Conservation (phyloP, 2,329 filamentous ascomycete genomes). For the Septoria petroselini region DNA sequence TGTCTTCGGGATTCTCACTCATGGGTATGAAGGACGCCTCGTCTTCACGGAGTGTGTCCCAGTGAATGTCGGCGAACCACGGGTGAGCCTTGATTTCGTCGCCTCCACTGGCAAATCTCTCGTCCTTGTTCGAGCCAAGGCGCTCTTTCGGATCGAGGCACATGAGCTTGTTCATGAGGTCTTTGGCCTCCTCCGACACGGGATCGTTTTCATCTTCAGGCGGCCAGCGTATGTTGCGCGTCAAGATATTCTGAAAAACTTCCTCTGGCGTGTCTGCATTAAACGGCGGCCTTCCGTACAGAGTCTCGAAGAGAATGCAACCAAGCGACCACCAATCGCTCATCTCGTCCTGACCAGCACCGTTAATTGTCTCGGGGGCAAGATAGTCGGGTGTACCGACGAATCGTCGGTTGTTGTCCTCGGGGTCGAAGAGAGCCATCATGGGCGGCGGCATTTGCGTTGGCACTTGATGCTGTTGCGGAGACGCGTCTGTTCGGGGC, state of each 20-base stretch:
- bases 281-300: constrained; percentile 91
- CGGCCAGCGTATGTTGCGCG: constrained; percentile 88
- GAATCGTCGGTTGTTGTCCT: constrained; percentile 88
- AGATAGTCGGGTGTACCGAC: constrained; percentile 97
- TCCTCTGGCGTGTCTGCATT: constrained; percentile 85
- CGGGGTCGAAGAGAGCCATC: constrained; percentile 89
- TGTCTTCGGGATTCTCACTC: constrained; percentile 91
- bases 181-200: constrained; percentile 82
- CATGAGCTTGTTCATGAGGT: constrained; percentile 88
- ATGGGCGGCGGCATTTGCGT: constrained; percentile 85
- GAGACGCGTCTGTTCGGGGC: constrained; percentile 49
- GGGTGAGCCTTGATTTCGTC: constrained; percentile 85
- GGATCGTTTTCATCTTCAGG: constrained; percentile 70
- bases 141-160: constrained; percentile 78
- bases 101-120: constrained; percentile 78
- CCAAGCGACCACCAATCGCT: constrained; percentile 99
- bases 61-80: constrained; percentile 85
- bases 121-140: constrained; percentile 79
- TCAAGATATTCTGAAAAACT: constrained; percentile 94
- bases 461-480: constrained; percentile 53
- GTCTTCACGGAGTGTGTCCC: constrained; percentile 88
- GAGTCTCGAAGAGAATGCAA: constrained; percentile 94
- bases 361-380: constrained; percentile 93
- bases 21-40: constrained; percentile 94
- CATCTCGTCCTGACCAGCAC: constrained; percentile 91